These are phyloP conservation scores for Backusella liffmaniae DNA, from an alignment of 192 early-diverging fungal species.

Conservation along the genomic window DNA sequence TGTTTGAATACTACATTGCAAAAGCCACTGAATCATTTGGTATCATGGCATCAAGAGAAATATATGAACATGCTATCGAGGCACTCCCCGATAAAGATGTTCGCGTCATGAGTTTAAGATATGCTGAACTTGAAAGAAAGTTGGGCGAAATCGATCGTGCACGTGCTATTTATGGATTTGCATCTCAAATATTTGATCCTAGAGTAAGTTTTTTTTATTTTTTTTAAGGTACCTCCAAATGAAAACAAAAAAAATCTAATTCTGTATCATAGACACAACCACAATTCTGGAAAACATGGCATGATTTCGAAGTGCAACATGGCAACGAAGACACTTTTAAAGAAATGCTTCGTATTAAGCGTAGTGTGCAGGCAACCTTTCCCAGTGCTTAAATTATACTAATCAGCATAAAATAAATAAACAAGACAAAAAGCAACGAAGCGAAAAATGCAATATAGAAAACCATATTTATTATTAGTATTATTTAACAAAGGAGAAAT, in stretches of 20 bases:
- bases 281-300: slow-evolving; percentile 88
- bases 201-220: slow-evolving; percentile 42
- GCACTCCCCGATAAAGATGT: slow-evolving; percentile 81
- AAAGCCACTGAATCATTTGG: slow-evolving; percentile 88
- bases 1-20: slow-evolving; percentile 89
- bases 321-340: slow-evolving; percentile 99
- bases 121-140: slow-evolving; percentile 83
- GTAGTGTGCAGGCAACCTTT: slow-evolving; percentile 43
- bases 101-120: slow-evolving; percentile 74
- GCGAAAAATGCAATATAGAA: not conserved
- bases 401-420: too few species aligned
- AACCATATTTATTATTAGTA: not conserved
- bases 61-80: slow-evolving; percentile 91
- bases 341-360: slow-evolving; percentile 95
- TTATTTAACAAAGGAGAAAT: slow-evolving; percentile 9
- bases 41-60: slow-evolving; percentile 79
- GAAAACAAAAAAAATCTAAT: not conserved
- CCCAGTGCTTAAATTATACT: slow-evolving; percentile 15
- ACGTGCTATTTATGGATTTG: slow-evolving; percentile 83
- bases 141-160: slow-evolving; percentile 96
- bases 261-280: slow-evolving; percentile 44
- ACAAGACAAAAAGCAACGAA: too few species aligned
- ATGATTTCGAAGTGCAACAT: slow-evolving; percentile 95
- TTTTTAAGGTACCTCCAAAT: not conserved
- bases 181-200: slow-evolving; percentile 87